Percentiles rank a stretch among this genome's conserved stretches.
phyloP scores from a whole-genome alignment of 1,139 yeast species.

The Sugiyamaella neomexicana region DNA sequence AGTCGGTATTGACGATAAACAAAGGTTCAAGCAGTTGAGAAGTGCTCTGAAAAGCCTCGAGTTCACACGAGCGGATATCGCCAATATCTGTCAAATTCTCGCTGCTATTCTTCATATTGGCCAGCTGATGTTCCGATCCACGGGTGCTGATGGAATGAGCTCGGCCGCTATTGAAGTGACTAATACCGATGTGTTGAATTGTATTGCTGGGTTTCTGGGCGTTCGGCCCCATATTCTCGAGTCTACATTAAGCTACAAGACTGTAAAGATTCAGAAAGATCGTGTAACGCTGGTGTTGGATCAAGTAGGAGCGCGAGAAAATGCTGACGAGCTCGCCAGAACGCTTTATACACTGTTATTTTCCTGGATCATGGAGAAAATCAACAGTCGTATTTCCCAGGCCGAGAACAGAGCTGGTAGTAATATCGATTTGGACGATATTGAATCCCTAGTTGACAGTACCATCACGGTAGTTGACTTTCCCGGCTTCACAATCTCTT shows the following conservation, averaged over 20 bases:
- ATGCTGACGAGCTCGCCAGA: slow-evolving; percentile 46
- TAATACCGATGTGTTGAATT: slow-evolving; percentile 40
- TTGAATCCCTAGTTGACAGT: slow-evolving; percentile 37
- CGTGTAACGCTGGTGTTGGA: slow-evolving; percentile 46
- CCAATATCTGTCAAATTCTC: slow-evolving; percentile 46
- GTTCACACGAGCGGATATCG: slow-evolving; percentile 45
- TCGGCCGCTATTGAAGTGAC: slow-evolving; percentile 44
- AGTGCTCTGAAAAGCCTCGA: slow-evolving; percentile 41
- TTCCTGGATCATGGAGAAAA: slow-evolving; percentile 44
- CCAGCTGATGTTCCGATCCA: slow-evolving; percentile 41
- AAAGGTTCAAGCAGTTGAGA: slow-evolving; percentile 42
- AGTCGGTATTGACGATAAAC: slow-evolving; percentile 43
- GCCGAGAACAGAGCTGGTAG: slow-evolving; percentile 23
- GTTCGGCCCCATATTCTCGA: slow-evolving; percentile 43
- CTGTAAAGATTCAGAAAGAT: slow-evolving; percentile 42
- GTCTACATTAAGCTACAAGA: slow-evolving; percentile 43
- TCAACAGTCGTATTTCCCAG: slow-evolving; percentile 41
- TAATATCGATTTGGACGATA: slow-evolving; percentile 6
- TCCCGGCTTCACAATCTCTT: slow-evolving; percentile 45
- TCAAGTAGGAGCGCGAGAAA: slow-evolving; percentile 45
- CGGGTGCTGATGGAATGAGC: slow-evolving; percentile 39
- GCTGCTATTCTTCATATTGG: slow-evolving; percentile 48
- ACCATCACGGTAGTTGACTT: slow-evolving; percentile 45
- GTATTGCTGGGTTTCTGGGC: slow-evolving; percentile 45
- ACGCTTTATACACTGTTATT: slow-evolving; percentile 45